Base-by-base conservation (phyloP, 768 basidiomycete species). In the Lactarius vividus region DNA sequence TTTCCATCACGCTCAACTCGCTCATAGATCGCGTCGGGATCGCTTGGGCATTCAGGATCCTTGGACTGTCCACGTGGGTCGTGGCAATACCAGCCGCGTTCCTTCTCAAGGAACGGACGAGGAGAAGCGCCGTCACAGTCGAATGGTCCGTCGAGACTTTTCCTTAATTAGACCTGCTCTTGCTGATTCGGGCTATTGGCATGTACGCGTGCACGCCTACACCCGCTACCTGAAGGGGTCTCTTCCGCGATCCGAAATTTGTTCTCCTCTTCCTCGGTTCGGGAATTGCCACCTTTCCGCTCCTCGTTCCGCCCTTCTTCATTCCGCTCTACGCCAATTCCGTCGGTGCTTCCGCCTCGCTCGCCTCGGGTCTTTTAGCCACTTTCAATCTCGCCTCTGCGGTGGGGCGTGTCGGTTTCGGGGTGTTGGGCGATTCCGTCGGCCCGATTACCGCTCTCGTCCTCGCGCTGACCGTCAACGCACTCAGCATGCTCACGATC, bases 231-330 rank as follows among this genome's bases (percentile, higher is more conserved):
- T 11, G n/a, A 15, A 75, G 75, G 74, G 71, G 70, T 56, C 59
- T 77, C 4, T 77, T 77, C 67, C 69, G 60, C 59, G 75, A 77
- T 67, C 58, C 58, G 7, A 74, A 73, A 52, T 75, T 73, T 29
- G 58, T 71, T 16, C 61, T 72, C 8, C 70, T 78, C 8, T 77
- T 73, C 63, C 39, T 77, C n/a, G 75, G 74, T 4, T 75, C 73
- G 35, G 75, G 70, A n/a, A 65, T 77, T 29, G 75, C 73, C 29
- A 76, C 75, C 18, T 79, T 79, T 62, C 77, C 75, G n/a, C 64
- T 76, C 10, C 74, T 79, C 40, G 75, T 77, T 28, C 73, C 77
- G 1, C 74, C 75, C 13, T 79, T 77, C 70, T 78, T 79, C 71
- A 76, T 77, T 55, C 77, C 76, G 1, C 70, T 74, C 11, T 79